phyloP scores from a whole-genome alignment of 208 protist genomes.

The Sergeia podlipaevii region DNA sequence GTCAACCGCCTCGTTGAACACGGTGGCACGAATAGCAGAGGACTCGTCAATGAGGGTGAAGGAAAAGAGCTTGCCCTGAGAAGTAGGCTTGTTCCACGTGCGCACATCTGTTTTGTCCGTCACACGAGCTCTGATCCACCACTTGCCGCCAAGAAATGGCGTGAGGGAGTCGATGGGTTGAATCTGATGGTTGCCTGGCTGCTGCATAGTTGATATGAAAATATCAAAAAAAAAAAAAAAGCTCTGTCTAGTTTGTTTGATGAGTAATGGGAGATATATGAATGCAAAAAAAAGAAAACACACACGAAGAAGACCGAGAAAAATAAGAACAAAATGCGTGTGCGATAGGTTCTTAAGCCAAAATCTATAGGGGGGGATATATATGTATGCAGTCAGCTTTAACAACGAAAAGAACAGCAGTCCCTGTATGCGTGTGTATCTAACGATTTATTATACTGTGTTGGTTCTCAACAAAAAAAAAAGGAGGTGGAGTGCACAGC shows the following conservation, averaged over 20 bases:
- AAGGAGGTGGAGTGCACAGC: no score
- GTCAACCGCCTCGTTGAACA: constrained; percentile 92
- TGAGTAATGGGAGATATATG: background rate
- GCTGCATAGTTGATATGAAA: constrained; percentile 7
- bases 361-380: no score
- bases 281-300: background rate
- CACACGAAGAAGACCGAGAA: no score
- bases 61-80: constrained; percentile 90
- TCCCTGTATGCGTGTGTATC: no score
- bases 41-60: constrained; percentile 91
- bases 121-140: constrained; percentile 90
- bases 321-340: no score
- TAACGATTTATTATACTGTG: no score
- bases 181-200: constrained; percentile 72
- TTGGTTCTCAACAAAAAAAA: no score
- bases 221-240: background rate
- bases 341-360: no score
- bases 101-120: constrained; percentile 90
- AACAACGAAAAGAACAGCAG: no score
- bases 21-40: constrained; percentile 84
- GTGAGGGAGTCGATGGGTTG: constrained; percentile 92
- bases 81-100: constrained; percentile 91
- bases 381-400: no score
- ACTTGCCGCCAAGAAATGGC: constrained; percentile 82
- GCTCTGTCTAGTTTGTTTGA: background rate